Evolutionary conservation across 345 rosid genomes (phyloP), one percentile per base, ranked within the genome.

Genomic region (Euclidium syriacum): DNA sequence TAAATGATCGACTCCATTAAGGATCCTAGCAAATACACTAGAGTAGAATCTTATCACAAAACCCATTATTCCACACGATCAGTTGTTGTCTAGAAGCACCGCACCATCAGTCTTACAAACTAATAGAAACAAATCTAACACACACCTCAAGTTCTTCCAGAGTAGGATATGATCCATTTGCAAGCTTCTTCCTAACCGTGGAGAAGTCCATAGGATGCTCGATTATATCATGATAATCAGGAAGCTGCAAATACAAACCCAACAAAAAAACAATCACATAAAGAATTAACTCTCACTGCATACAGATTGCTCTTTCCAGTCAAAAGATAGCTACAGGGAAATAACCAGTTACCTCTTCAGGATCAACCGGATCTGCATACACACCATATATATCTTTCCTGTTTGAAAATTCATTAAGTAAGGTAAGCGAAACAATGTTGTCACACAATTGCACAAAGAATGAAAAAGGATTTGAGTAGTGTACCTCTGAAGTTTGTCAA

Each of bases 321-420:
- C n/a, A n/a, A n/a, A n/a, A 11, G 10, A 36, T 12, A 20, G 32
- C 11, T 52, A 17, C 6, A 42, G 44, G 18, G 40, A 69, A 57
- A 22, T 53, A 32, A 52, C 55, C 65, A 38, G n/a, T 51, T 65
- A 88, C 96, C 98, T 89, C 98, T 63, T 89, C 95, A 20, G 87
- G 88, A 79, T 92, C 95, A 77, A 87, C 98, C 0, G 95, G 96
- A 59, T 92, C 98, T 0, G 96, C 85, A 75, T 85, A 92, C 10
- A 92, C 98, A 25, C 98, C 98, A 62, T 89, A 92, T 0, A 77
- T 82, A 74, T 92, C 98, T 77, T 89, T 92, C 96, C 98, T 92
- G 85, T 81, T 79, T 82, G 70, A 71, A 30, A 75, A 61, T 59
- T 56, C 24, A 58, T 30, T 33, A 36, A 48, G 9, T 54, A 33